Percentiles rank a stretch among this genome's conserved stretches.
Conservation (phyloP, 2,329 filamentous ascomycete species). For the Dendryphion nanum region DNA sequence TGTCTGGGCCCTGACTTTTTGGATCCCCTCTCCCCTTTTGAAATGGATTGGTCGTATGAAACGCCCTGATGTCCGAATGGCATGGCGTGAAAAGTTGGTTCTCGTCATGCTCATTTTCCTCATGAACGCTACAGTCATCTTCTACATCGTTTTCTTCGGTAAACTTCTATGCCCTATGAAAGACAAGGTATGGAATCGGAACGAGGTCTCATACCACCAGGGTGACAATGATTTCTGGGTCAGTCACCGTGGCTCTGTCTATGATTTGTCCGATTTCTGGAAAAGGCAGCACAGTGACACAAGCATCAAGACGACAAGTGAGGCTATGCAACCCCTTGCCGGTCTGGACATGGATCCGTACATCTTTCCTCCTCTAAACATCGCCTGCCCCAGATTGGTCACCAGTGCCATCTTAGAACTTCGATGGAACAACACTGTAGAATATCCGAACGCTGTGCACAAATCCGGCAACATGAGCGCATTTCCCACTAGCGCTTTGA, state of each 20-base stretch:
- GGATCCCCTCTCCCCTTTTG: conserved; percentile 85
- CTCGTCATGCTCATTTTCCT: conserved; percentile 77
- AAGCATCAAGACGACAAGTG: conserved; percentile 56
- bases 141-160: conserved; percentile 89
- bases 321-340: conserved; percentile 73
- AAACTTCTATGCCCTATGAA: conserved; percentile 84
- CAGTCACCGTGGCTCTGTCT: conserved; percentile 82
- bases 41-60: conserved; percentile 91
- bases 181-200: conserved; percentile 79
- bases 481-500: conserved; percentile 57
- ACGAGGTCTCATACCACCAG: conserved; percentile 68
- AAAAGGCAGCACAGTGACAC: conserved; percentile 79
- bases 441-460: conserved; percentile 61
- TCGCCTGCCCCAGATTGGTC: conserved; percentile 74
- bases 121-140: conserved; percentile 78
- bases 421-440: conserved; percentile 63
- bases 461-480: conserved; percentile 63
- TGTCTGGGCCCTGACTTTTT: conserved; percentile 87
- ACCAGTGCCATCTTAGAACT: conserved; percentile 57
- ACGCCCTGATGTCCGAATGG: conserved; percentile 91
- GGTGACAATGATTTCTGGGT: conserved; percentile 81
- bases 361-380: conserved; percentile 73
- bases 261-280: conserved; percentile 90
- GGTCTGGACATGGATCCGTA: conserved; percentile 81
- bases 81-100: conserved; percentile 93